Base-by-base conservation (phyloP, 345 rosid species). In the Aegle marmelos region DNA sequence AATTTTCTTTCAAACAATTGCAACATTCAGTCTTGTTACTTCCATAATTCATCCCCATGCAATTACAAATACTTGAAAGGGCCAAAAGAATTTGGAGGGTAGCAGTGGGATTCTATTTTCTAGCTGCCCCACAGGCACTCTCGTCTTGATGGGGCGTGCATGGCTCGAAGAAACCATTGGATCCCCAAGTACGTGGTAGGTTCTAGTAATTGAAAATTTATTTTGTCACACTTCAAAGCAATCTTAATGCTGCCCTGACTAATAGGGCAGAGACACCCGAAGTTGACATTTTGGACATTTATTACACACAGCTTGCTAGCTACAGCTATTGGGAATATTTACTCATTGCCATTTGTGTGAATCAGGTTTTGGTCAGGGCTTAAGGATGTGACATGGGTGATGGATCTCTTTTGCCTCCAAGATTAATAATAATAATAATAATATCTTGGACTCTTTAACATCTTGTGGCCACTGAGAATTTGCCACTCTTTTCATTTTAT, bases 81-180 rank as follows among this genome's bases (percentile, higher is more conserved):
- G 54, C 27, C 30, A 22, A 9, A 14, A 6, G 16, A 3, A 41
- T 34, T 72, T 54, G 31, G 77, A 14, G 21, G 36, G 34, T 6
- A 28, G 9, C 14, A 17, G 37, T 62, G 36, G 67, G 36, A 30
- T 63, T 16, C 39, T 16, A 16, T 2, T 31, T 25, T 60, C 21
- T 14, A 62, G 34, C 86, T 2, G 13, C 50, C 81, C 79, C 66
- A 62, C 70, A 27, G 14, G 33, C 74, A 65, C 53, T 58, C 65
- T 9, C 1, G n/a, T 13, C n/a, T 11, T 21, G 21, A 50, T 19
- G 2, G 65, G 27, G 33, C 41, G 68, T 27, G 63, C 36, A 39
- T 1, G 78, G 72, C 64, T 78, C 4, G 25, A 61, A 67, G 6
- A 0, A 61, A 28, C 14, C 24, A 79, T 17, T 72, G 85, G 82